phyloP scores from a whole-genome alignment of 192 early-diverging fungal species.

The Backusella mclennaniae region DNA sequence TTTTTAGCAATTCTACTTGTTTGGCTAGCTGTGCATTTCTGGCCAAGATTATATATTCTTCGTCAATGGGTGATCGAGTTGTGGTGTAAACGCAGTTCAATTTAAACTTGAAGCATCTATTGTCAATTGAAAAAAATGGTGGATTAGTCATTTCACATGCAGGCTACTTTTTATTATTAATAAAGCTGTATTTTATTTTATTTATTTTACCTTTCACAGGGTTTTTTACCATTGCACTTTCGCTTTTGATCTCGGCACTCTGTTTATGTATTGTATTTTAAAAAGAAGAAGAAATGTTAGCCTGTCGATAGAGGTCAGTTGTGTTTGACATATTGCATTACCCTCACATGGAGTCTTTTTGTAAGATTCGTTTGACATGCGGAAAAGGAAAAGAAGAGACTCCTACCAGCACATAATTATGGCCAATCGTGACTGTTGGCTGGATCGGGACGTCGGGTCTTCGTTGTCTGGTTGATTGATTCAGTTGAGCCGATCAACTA shows the following conservation, averaged over 20 bases:
- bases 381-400: background rate
- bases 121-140: background rate
- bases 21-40: background rate
- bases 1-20: background rate
- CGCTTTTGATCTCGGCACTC: constrained; percentile 18
- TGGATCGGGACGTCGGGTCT: background rate
- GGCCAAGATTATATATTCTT: background rate
- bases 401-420: background rate
- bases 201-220: constrained; percentile 12
- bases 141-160: background rate
- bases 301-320: background rate
- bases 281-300: background rate
- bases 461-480: background rate
- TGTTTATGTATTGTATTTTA: background rate
- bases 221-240: constrained; percentile 5
- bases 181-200: background rate
- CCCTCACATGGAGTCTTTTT: constrained; percentile 8
- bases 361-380: background rate
- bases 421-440: background rate
- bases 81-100: constrained; percentile 3
- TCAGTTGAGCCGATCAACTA: background rate
- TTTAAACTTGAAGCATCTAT: background rate
- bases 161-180: background rate
- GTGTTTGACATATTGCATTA: background rate
- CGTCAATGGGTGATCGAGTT: constrained; percentile 10